Percentiles rank a stretch among this genome's conserved stretches.
These are phyloP conservation scores for Vachellia collinsii DNA, from an alignment of 306 rosid genomes.

Conservation along the genomic window DNA sequence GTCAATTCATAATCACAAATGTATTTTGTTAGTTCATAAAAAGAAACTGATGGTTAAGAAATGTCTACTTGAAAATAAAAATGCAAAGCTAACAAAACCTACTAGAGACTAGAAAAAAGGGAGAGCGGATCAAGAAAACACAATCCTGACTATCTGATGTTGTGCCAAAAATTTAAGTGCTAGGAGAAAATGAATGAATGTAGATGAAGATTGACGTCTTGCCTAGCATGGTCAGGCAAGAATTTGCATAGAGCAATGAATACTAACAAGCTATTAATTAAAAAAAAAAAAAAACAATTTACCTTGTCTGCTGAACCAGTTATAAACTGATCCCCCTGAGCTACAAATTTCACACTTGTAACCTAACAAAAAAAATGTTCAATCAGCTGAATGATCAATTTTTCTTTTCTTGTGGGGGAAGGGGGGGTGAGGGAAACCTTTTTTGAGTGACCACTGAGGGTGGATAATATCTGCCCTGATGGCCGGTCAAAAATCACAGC, in stretches of 20 bases:
- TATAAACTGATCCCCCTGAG: slow-evolving; percentile 68
- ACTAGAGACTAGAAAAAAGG: slow-evolving; percentile 3
- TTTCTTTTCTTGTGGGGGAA: neutral
- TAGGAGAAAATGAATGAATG: slow-evolving; percentile 6
- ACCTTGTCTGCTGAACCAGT: slow-evolving; percentile 96
- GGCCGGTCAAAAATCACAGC: slow-evolving; percentile 91
- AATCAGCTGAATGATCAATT: slow-evolving; percentile 33
- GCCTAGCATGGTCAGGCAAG: neutral
- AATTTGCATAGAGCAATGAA: slow-evolving; percentile 10
- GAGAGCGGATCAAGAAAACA: neutral
- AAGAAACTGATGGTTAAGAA: neutral
- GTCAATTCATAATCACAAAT: neutral
- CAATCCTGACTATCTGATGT: neutral
- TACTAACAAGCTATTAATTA: neutral
- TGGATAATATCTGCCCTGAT: slow-evolving; percentile 89
- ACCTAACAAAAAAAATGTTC: slow-evolving; percentile 55
- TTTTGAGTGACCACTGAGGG: slow-evolving; percentile 91
- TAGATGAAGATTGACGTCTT: slow-evolving; percentile 1
- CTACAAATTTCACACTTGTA: slow-evolving; percentile 85
- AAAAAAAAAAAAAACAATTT: slow-evolving; percentile 30
- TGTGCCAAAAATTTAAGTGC: neutral
- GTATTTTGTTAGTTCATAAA: neutral
- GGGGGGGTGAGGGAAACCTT: slow-evolving; percentile 57
- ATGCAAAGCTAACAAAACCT: neutral
- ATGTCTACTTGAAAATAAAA: neutral